Evolutionary conservation across 768 basidiomycete species (phyloP), one percentile per base, ranked within the genome.

Genomic region (Galerina marginata): DNA sequence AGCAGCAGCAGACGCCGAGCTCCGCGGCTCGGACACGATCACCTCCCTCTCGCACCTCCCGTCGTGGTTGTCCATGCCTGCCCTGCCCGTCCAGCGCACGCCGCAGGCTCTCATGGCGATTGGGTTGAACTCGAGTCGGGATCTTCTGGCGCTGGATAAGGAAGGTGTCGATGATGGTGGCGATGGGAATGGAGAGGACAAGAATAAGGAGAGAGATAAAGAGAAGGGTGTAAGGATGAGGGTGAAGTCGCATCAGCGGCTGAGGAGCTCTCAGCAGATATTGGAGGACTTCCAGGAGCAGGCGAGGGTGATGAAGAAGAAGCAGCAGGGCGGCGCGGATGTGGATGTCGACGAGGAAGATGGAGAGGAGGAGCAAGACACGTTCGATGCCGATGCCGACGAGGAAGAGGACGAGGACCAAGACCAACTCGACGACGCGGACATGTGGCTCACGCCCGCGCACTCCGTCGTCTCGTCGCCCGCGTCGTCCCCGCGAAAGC

Each of bases 251-350:
- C 76, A 74, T 44, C 71, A 77, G 16, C 81, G 87, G 7, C 83
- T 88, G 14, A 75, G 83, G 68, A 91, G 89, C 64, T 90, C 86
- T 67, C 79, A 86, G 62, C 85, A 89, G 64, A 83, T 90, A 54
- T 71, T 89, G 54, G 86, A 87, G 46, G 88, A 88, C 61, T 89
- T 91, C 63, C 76, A 78, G 60, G 67, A 75, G 44, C 76, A 75
- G 52, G 74, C 73, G 23, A 63, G 65, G 9, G 48, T 58, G 45
- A n/a, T 50, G 36, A 43, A 62, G 62, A 59, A 62, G 36, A 37
- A 50, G 42, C 20, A 11, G 48, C 38, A 25, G 33, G 11, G 33
- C 40, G 51, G 44, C 1, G 56, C 48, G 37, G 25, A 33, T 14
- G 56, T 51, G 12, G 46, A 33, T 14, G 26, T 45, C 4, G 53